Evolutionary conservation across 768 basidiomycete genomes (phyloP).

Genomic region (Mycena indigotica): DNA sequence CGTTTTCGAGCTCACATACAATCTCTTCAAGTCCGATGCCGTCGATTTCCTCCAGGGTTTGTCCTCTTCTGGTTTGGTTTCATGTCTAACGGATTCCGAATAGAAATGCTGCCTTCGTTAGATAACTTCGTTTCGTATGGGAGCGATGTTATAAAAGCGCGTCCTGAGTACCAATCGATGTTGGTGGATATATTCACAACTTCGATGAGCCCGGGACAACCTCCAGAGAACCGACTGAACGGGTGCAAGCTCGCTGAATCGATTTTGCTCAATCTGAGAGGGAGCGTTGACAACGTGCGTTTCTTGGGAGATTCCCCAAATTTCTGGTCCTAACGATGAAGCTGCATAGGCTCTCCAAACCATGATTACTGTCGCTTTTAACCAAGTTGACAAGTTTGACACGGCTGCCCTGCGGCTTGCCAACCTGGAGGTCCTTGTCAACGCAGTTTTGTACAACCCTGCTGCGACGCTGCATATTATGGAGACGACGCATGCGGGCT

Average conservation of each 20-base stretch:
- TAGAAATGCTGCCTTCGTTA: conserved; percentile 85
- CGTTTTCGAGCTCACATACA: conserved; percentile 81
- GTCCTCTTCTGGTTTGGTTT: conserved; percentile 22
- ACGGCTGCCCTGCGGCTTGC: conserved; percentile 70
- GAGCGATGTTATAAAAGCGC: conserved; percentile 69
- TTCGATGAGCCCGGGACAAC: conserved; percentile 63
- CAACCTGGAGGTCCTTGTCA: conserved; percentile 83
- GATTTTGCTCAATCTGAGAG: conserved; percentile 76
- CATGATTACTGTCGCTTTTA: conserved; percentile 65
- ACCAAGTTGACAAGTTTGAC: conserved; percentile 59
- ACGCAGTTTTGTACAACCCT: conserved; percentile 83
- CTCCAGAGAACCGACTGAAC: conserved; percentile 81
- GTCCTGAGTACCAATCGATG: conserved; percentile 77
- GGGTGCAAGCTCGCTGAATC: conserved; percentile 87
- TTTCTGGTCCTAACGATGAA: conserved; percentile 4
- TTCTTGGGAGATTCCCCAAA: neutral
- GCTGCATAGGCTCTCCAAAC: conserved; percentile 56
- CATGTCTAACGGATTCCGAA: neutral
- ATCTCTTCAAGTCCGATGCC: conserved; percentile 80
- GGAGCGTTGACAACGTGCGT: conserved; percentile 76
- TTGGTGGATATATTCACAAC: conserved; percentile 82
- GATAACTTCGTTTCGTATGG: conserved; percentile 91
- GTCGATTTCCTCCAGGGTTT: conserved; percentile 85
- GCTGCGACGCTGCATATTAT: conserved; percentile 74
- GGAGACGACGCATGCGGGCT: conserved; percentile 59